These are phyloP conservation scores for Camelina laxa DNA, from an alignment of 345 rosid species.

Conservation along the genomic window DNA sequence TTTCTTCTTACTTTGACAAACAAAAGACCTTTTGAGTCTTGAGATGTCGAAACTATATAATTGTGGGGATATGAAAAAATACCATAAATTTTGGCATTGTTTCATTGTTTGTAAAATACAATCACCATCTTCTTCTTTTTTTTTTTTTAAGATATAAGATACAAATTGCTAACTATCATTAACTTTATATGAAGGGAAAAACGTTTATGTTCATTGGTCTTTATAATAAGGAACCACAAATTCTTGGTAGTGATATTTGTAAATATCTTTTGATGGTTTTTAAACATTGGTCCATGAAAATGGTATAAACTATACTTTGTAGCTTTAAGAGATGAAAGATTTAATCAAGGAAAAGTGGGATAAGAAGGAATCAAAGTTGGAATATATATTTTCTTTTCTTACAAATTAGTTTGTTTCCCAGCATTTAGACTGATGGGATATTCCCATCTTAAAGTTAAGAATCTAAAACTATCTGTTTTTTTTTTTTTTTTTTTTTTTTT, in stretches of 20 bases:
- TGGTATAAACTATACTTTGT: background rate
- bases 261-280: background rate
- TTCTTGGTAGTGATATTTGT: background rate
- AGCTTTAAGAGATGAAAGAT: background rate
- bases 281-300: background rate
- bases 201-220: background rate
- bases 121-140: too few relatives aligned
- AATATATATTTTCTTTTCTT: background rate
- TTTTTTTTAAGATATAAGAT: too few relatives aligned
- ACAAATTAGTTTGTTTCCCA: constrained; percentile 32
- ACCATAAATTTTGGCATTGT: too few relatives aligned
- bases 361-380: constrained; percentile 27
- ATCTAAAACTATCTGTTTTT: constrained; percentile 6
- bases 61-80: too few relatives aligned
- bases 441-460: constrained; percentile 20
- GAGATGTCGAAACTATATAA: too few relatives aligned
- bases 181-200: background rate
- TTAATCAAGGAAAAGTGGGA: constrained; percentile 11
- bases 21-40: too few relatives aligned
- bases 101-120: too few relatives aligned
- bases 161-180: background rate
- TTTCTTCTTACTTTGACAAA: too few relatives aligned
- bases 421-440: constrained; percentile 27
- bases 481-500: background rate
- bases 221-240: background rate